Conservation (phyloP, 2,329 filamentous ascomycete genomes). For the Cylindrodendrum hubeiense region DNA sequence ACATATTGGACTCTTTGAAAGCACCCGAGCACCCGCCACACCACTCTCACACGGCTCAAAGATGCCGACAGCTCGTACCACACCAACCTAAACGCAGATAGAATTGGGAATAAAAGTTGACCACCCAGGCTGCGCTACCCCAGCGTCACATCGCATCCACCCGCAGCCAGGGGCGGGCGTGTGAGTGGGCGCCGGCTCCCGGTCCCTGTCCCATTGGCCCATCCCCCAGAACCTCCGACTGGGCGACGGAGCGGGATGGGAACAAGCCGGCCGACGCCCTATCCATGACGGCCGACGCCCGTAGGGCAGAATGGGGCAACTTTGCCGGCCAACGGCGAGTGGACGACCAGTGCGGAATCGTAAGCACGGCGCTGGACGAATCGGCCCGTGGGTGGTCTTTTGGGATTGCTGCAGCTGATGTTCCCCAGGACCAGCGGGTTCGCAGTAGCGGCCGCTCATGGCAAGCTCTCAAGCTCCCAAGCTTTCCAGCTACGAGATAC, state of each 20-base stretch:
- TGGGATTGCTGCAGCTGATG: not conserved
- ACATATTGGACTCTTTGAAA: not conserved
- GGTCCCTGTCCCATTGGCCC: slow-evolving; percentile 9
- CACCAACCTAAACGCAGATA: not conserved
- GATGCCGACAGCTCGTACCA: not conserved
- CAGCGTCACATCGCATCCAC: not conserved
- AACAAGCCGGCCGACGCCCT: slow-evolving; percentile 37
- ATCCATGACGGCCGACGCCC: slow-evolving; percentile 23
- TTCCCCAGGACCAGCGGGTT: not conserved
- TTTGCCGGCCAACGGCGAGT: not conserved
- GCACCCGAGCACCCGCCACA: not conserved
- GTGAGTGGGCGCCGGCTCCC: slow-evolving; percentile 6
- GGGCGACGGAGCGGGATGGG: no score
- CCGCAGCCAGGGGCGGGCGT: not conserved
- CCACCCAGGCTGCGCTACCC: not conserved
- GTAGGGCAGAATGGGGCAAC: slow-evolving; percentile 3
- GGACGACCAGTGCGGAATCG: not conserved
- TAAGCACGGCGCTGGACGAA: not conserved
- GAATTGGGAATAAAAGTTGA: not conserved
- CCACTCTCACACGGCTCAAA: not conserved
- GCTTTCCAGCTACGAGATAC: not conserved
- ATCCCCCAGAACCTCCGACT: not conserved
- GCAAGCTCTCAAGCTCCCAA: slow-evolving; percentile 1
- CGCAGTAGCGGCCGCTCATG: slow-evolving; percentile 33
- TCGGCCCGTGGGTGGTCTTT: slow-evolving; percentile 1